Evolutionary conservation across 345 rosid species (phyloP).

Genomic region (Eucalyptus tenuipes): DNA sequence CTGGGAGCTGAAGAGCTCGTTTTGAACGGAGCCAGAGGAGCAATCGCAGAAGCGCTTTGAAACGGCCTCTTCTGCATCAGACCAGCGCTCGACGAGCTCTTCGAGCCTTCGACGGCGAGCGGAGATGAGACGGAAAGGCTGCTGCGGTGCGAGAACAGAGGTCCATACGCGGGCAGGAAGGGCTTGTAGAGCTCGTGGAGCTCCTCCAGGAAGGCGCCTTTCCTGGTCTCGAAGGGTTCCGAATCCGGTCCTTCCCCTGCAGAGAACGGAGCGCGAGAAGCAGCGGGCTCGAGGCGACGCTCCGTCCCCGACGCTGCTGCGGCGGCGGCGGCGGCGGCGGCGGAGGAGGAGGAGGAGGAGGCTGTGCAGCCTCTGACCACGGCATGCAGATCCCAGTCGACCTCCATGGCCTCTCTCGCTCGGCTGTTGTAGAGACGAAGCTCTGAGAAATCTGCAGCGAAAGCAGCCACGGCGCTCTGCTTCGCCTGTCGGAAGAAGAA

Average conservation of each 20-base stretch:
- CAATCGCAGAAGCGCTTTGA: not conserved
- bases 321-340: not conserved
- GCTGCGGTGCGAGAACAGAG: conserved; percentile 4
- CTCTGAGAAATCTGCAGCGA: not conserved
- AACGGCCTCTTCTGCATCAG: not conserved
- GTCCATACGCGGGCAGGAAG: conserved; percentile 30
- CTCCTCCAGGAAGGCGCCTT: conserved; percentile 23
- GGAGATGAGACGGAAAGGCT: conserved; percentile 29
- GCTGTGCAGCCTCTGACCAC: conserved; percentile 71
- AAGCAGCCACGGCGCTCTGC: not conserved
- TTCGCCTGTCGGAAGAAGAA: not conserved
- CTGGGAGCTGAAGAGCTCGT: not conserved
- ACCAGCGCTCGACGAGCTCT: not conserved
- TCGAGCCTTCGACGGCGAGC: not conserved
- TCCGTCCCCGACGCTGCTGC: not conserved
- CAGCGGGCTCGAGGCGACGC: not conserved
- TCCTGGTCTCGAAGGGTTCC: conserved; percentile 23
- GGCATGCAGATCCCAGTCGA: conserved; percentile 91
- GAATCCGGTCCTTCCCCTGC: not conserved
- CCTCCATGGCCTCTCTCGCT: conserved; percentile 32
- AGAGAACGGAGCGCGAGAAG: conserved; percentile 3
- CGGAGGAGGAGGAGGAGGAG: conserved; percentile 6
- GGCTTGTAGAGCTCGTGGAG: conserved; percentile 64
- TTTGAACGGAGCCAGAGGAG: not conserved
- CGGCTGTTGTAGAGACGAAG: not conserved